phyloP scores from a whole-genome alignment of 306 rosid genomes.

The Lupinus albus region DNA sequence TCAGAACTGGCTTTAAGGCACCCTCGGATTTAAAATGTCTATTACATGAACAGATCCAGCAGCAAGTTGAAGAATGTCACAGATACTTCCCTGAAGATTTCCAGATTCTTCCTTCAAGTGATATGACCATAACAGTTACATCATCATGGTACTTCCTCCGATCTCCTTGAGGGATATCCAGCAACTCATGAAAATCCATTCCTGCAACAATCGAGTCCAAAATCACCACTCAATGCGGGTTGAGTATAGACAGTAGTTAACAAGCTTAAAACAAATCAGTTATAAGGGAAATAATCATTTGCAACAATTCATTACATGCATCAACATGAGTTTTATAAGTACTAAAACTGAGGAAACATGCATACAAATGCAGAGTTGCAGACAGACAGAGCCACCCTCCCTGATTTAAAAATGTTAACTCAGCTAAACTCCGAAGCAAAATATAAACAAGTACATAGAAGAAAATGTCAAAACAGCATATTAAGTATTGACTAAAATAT shows the following conservation, averaged over 20 bases:
- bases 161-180: slow-evolving; percentile 98
- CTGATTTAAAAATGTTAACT: slow-evolving; percentile 9
- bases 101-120: slow-evolving; percentile 99
- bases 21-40: slow-evolving; percentile 38
- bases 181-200: slow-evolving; percentile 91
- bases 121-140: slow-evolving; percentile 95
- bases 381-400: slow-evolving; percentile 25
- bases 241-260: slow-evolving; percentile 2
- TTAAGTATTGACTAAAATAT: slow-evolving; percentile 28
- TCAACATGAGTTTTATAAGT: slow-evolving; percentile 19
- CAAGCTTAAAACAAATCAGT: slow-evolving; percentile 5
- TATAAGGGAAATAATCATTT: slow-evolving; percentile 33
- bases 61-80: slow-evolving; percentile 44
- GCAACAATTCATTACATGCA: background rate
- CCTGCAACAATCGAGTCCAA: slow-evolving; percentile 56
- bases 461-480: slow-evolving; percentile 7
- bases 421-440: slow-evolving; percentile 22
- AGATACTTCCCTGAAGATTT: slow-evolving; percentile 95
- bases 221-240: slow-evolving; percentile 30
- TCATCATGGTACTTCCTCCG: slow-evolving; percentile 97
- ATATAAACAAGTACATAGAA: background rate
- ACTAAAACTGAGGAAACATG: slow-evolving; percentile 11
- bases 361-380: slow-evolving; percentile 15
- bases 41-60: slow-evolving; percentile 40
- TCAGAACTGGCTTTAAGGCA: slow-evolving; percentile 47